Evolutionary conservation across 805 yeast genomes (phyloP), one percentile per base, ranked within the genome.

Genomic region (Maudiozyma pseudohumilis): DNA sequence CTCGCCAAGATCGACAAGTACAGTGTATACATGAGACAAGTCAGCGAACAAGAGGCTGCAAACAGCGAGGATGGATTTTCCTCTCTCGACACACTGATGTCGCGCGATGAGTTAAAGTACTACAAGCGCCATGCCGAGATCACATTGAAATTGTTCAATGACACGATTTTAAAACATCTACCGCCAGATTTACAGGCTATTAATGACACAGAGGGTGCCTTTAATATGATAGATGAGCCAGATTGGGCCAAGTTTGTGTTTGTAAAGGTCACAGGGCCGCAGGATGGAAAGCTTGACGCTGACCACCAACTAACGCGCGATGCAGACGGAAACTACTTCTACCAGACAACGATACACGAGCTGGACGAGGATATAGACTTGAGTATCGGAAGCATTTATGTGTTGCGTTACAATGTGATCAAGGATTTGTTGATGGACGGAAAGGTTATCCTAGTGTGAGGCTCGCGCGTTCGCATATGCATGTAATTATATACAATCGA

Each of bases 161-260:
- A 68, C 20, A 72, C 81, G 38, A 83, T 86, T 47, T 62, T 89
- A 40, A 65, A 67, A 40, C 69, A 72, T 38, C 61, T 88, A 46
- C 96, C 96, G 0, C 70, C 66, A 15, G 68, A 70, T 28, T 60
- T 86, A 35, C 86, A 80, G 34, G 74, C 77, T 4, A 64, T 92
- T 40, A 94, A 87, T 50, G 96, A 86, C 46, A 72, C 72, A 2
- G 69, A 75, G 10, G 84, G 80, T 19, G 74, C 72, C 11, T 55
- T 79, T 11, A 66, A 74, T 7, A 88, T 92, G 97, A 66, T 89
- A 2, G 81, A 76, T 12, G 70, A 69, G 42, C 97, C 97, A 0
- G 83, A 83, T 34, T 47, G 82, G 53, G 70, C 81, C 44, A 72
- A 68, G 41, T 83, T 92, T 6, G 96, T 92, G 1, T 87, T 86